A percentile compares a stretch with the other conserved stretches of the same genome.
These are phyloP conservation scores for Fusarium multiceps DNA, from an alignment of 2,329 filamentous ascomycete genomes.

Conservation along the genomic window DNA sequence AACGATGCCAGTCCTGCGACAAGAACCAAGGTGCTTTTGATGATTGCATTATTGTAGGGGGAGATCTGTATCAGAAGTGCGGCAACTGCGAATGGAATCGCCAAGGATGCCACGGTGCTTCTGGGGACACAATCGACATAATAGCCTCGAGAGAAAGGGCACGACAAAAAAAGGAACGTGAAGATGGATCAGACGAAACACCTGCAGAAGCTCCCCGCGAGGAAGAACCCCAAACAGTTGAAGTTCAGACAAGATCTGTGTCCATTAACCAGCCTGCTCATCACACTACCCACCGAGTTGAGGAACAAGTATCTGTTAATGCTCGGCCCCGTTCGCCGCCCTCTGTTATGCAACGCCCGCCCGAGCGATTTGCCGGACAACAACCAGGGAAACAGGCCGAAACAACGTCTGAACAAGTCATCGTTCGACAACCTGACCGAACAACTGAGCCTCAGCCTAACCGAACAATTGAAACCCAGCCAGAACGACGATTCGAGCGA, in stretches of 20 bases:
- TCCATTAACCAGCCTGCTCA: not conserved
- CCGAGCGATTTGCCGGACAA: constrained; percentile 7
- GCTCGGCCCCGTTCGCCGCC: constrained; percentile 20
- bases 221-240: constrained; percentile 15
- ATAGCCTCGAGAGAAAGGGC: constrained; percentile 29
- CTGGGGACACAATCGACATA: constrained; percentile 41
- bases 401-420: not conserved
- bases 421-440: constrained; percentile 1
- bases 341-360: constrained; percentile 1
- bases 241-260: constrained; percentile 20
- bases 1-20: constrained; percentile 56
- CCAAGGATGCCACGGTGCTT: constrained; percentile 51
- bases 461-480: not conserved
- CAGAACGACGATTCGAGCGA: constrained; percentile 6
- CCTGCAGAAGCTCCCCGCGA: not conserved
- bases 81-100: constrained; percentile 65
- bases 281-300: not conserved
- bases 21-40: constrained; percentile 58
- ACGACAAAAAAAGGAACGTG: constrained; percentile 22
- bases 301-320: constrained; percentile 17
- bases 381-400: constrained; percentile 1
- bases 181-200: constrained; percentile 4
- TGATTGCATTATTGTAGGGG: constrained; percentile 58
- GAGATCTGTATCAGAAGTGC: constrained; percentile 58
- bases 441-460: not conserved